Evolutionary conservation across 257 asterid species (phyloP).

Genomic region (Voacanga thouarsii): DNA sequence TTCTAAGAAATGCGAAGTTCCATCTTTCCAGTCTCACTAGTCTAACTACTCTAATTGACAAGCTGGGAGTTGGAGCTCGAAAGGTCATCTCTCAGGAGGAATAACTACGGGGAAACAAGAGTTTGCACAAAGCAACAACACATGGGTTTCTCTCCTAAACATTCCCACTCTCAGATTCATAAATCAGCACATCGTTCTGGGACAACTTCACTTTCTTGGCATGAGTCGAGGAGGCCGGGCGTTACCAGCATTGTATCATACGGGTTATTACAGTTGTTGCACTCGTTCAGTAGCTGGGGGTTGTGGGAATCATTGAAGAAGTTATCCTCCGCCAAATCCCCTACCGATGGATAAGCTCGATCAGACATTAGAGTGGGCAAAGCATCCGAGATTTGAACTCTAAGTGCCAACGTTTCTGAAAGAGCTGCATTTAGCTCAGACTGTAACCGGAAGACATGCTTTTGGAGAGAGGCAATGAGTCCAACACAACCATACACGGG

Average conservation of each 20-base stretch:
- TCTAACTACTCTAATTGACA: background rate
- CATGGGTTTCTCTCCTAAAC: background rate
- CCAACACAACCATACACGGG: conserved; percentile 47
- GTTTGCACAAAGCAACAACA: background rate
- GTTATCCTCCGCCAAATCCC: background rate
- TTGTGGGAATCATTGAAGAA: background rate
- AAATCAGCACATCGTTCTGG: background rate
- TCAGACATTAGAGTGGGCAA: conserved; percentile 1
- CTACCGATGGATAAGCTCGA: background rate
- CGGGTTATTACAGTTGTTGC: background rate
- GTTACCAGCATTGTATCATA: background rate
- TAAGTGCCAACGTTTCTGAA: conserved; percentile 31
- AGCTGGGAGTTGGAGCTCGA: too few relatives aligned
- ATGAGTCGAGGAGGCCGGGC: background rate
- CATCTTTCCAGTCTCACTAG: background rate
- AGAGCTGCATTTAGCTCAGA: conserved; percentile 33
- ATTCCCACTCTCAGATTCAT: background rate
- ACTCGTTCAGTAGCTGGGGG: background rate
- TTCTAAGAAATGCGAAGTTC: background rate
- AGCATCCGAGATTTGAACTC: conserved; percentile 32
- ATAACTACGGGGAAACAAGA: background rate
- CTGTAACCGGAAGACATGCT: conserved; percentile 30
- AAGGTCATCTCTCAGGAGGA: too few relatives aligned
- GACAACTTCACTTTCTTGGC: conserved; percentile 4
- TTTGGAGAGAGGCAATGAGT: conserved; percentile 38